Base-by-base conservation (phyloP, 768 basidiomycete species). In the Dacryopinax spathularia region DNA sequence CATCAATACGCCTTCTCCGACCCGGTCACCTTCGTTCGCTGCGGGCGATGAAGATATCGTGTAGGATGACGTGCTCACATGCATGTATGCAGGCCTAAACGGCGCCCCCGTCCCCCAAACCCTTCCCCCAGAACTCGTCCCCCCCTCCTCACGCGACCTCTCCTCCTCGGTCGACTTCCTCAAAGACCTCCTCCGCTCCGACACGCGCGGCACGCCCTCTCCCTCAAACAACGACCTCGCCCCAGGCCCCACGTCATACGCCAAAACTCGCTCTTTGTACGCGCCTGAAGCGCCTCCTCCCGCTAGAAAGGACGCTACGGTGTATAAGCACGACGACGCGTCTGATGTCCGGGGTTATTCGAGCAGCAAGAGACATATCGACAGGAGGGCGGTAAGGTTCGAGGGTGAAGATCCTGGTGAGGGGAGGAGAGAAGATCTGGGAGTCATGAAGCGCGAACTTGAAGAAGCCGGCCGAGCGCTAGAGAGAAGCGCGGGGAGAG, bases 81-180 rank as follows among this genome's bases (percentile, higher is more conserved):
- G 20, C 62, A 13, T 62, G 20, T 37, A 33, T 41, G 0, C 68
- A 98, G 94, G 84, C 43, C 80, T 99, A 25, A 96, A 94, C 72
- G 95, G 96, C 10, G 93, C 90, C 74, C 83, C 85, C 1, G 84
- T 98, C 43, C 96, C 96, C 1, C 87, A 89, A 33, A 76, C 81
- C 44, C 85, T 99, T 0, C 96, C 96, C 0, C 75, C 82, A 1
- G 96, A 98, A 74, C 84, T 99, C 41, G 79, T 92, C 1, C 95
- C 95, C 0, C 91, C 94, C 1, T 98, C 96, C 2, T 84, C 89
- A 60, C 82, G 86, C 22, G 92, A 95, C 72, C 85, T 98, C 31
- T 88, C 87, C 71, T 82, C 81, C 36, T 94, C 92, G 0, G 94
- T 97, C 64, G 85, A 91, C 70, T 85, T 95, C 69, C 77, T 99